Conservation (phyloP, 2,329 filamentous ascomycete species). For the Sclerotiophoma versabilis region DNA sequence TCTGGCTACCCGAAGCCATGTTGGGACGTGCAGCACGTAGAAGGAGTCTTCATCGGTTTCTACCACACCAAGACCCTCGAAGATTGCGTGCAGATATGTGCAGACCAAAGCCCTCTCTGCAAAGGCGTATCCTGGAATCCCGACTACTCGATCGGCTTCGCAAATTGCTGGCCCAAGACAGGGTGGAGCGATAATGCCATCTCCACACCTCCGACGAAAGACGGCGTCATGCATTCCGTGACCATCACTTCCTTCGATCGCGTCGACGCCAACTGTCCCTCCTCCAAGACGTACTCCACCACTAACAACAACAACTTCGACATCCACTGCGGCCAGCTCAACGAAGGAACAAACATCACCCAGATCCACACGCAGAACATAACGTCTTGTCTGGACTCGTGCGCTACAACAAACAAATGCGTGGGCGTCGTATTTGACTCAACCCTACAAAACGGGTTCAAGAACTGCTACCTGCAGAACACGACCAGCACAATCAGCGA, state of each 20-base stretch:
- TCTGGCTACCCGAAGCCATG: conserved; percentile 30
- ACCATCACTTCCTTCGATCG: conserved; percentile 34
- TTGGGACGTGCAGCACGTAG: conserved; percentile 9
- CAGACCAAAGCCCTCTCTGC: conserved; percentile 40
- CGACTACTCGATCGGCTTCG: conserved; percentile 36
- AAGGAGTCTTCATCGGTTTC: conserved; percentile 28
- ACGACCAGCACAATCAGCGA: conserved; percentile 32
- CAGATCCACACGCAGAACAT: conserved; percentile 36
- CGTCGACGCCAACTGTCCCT: conserved; percentile 31
- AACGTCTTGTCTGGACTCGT: conserved; percentile 41
- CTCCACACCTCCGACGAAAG: conserved; percentile 4
- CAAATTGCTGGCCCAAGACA: conserved; percentile 45
- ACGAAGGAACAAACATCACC: conserved; percentile 41
- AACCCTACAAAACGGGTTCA: conserved; percentile 30
- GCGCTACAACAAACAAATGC: conserved; percentile 33
- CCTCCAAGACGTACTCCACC: conserved; percentile 20
- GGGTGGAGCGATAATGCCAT: conserved; percentile 21
- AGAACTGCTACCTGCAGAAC: conserved; percentile 46
- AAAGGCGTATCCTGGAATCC: conserved; percentile 40
- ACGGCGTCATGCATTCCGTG: conserved; percentile 34
- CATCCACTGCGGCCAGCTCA: conserved; percentile 40
- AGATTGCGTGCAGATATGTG: conserved; percentile 39
- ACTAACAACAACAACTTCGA: conserved; percentile 32
- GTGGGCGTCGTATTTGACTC: conserved; percentile 39
- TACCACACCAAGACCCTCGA: conserved; percentile 38